phyloP scores from a whole-genome alignment of 805 yeast genomes.

The Candida morakotiae region DNA sequence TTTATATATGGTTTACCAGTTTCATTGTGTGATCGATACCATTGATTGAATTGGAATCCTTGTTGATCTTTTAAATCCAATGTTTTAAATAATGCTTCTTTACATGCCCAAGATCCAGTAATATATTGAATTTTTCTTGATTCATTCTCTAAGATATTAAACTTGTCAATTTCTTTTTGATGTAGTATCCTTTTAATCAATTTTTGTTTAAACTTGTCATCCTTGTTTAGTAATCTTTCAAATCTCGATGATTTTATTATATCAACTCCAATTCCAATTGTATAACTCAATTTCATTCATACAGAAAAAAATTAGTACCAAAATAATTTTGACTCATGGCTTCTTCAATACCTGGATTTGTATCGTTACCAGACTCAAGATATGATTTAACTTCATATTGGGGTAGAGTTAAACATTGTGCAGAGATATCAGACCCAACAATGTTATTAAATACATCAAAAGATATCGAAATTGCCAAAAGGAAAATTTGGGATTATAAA shows the following conservation, averaged over 20 bases:
- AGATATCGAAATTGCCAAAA: conserved; percentile 62
- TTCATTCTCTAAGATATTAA: conserved; percentile 16
- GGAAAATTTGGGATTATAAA: conserved; percentile 64
- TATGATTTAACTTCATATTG: conserved; percentile 79
- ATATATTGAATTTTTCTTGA: conserved; percentile 28
- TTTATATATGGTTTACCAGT: conserved; percentile 44
- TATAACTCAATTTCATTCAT: conserved; percentile 5
- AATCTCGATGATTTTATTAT: conserved; percentile 48
- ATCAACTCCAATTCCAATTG: conserved; percentile 56
- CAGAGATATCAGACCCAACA: conserved; percentile 87
- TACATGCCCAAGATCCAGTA: conserved; percentile 65
- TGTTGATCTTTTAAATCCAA: conserved; percentile 46
- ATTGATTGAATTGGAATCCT: conserved; percentile 51
- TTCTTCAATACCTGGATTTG: conserved; percentile 79
- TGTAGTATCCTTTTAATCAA: conserved; percentile 51
- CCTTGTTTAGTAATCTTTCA: conserved; percentile 31
- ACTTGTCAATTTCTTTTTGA: conserved; percentile 30
- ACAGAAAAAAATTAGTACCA: neutral
- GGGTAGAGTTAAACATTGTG: conserved; percentile 95
- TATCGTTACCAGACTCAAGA: conserved; percentile 72
- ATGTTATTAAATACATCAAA: conserved; percentile 71
- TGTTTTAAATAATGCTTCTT: conserved; percentile 70
- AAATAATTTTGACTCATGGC: conserved; percentile 54
- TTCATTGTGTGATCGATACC: conserved; percentile 46
- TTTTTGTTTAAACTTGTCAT: conserved; percentile 28